A percentile compares a stretch with the other conserved stretches of the same genome.
phyloP scores from a whole-genome alignment of 116 monocot genomes.

The Phalaenopsis hybrid region DNA sequence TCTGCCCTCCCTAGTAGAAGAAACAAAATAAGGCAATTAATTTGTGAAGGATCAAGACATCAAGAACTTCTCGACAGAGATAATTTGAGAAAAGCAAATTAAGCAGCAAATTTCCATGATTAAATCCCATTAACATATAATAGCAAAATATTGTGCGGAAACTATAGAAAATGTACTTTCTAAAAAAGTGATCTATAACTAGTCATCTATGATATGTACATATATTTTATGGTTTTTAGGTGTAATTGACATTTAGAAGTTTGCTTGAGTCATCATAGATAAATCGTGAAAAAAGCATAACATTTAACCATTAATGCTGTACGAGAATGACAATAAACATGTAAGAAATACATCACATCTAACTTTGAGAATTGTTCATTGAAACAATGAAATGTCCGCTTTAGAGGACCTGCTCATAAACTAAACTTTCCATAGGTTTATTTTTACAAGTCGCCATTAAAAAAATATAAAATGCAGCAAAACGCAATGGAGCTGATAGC shows the following conservation, averaged over 20 bases:
- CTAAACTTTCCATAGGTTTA: no score
- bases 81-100: neutral
- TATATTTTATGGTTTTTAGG: neutral
- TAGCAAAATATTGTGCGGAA: neutral
- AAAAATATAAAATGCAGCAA: no score
- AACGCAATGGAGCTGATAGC: no score
- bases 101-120: neutral
- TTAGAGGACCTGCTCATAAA: no score
- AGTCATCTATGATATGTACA: neutral
- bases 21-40: neutral
- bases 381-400: no score
- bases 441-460: no score
- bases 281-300: no score
- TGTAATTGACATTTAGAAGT: neutral
- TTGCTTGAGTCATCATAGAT: neutral
- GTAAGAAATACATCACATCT: no score
- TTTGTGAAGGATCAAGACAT: neutral
- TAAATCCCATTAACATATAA: neutral
- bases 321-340: no score
- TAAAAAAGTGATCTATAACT: neutral
- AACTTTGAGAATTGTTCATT: no score
- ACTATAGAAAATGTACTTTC: neutral
- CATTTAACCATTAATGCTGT: no score
- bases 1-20: neutral
- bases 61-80: neutral